Conservation (phyloP, 306 rosid species). For the Casuarina equisetifolia region DNA sequence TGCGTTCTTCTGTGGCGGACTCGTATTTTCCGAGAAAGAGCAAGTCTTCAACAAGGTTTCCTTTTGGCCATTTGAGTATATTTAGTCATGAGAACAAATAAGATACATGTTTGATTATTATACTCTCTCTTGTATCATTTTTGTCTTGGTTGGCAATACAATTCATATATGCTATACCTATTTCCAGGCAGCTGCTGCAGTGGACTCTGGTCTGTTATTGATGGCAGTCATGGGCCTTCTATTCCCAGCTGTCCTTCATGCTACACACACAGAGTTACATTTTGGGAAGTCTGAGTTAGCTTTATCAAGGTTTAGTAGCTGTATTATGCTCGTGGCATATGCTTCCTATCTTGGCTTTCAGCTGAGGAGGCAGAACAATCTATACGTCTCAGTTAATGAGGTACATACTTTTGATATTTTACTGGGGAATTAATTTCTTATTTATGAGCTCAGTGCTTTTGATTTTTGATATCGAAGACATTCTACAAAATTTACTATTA, state of each 20-base stretch:
- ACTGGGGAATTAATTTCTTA: conserved; percentile 25
- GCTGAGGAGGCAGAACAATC: conserved; percentile 49
- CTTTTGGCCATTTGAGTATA: neutral
- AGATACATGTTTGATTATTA: neutral
- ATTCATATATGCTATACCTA: neutral
- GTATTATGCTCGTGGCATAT: conserved; percentile 71
- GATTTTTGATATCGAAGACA: conserved; percentile 30
- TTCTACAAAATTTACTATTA: neutral
- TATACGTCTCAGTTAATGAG: conserved; percentile 51
- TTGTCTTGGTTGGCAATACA: neutral
- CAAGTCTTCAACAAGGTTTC: conserved; percentile 77
- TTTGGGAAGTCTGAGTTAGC: conserved; percentile 64
- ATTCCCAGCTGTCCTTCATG: conserved; percentile 65
- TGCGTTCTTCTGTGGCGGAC: conserved; percentile 77
- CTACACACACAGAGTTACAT: conserved; percentile 60
- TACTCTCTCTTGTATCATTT: neutral
- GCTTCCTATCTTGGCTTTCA: conserved; percentile 73
- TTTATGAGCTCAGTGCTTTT: conserved; percentile 41
- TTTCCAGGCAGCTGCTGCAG: conserved; percentile 44
- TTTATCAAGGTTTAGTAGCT: conserved; percentile 64
- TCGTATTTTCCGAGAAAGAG: conserved; percentile 57
- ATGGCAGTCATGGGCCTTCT: conserved; percentile 76
- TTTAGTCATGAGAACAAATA: neutral
- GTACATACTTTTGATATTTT: conserved; percentile 31
- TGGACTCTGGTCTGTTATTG: conserved; percentile 61